Evolutionary conservation across 345 rosid species (phyloP).

Genomic region (Salix brachista): DNA sequence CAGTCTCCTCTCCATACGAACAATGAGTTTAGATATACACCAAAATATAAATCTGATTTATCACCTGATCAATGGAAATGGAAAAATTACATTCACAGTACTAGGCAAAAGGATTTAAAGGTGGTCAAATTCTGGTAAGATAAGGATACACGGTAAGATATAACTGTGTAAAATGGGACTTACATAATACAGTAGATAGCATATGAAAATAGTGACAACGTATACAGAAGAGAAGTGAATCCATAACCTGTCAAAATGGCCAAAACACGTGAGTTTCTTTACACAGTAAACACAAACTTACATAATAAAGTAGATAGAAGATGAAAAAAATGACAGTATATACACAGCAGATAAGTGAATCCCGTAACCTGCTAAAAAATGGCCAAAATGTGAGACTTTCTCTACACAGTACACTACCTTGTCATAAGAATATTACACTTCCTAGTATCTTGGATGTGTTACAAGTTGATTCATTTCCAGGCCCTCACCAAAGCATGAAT

Average conservation of each 20-base stretch:
- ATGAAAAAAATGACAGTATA: conserved; percentile 64
- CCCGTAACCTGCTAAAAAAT: conserved; percentile 74
- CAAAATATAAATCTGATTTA: background rate
- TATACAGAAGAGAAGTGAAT: conserved; percentile 82
- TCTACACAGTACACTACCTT: background rate
- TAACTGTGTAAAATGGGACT: conserved; percentile 24
- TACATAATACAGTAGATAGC: conserved; percentile 74
- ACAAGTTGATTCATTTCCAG: background rate
- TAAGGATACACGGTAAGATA: background rate
- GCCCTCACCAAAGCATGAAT: background rate
- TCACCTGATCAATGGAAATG: background rate
- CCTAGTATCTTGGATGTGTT: background rate
- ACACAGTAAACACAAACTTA: conserved; percentile 31
- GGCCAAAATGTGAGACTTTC: conserved; percentile 23
- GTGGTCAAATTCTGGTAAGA: background rate
- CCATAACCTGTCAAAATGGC: conserved; percentile 72
- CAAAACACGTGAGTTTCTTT: conserved; percentile 22
- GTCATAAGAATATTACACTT: background rate
- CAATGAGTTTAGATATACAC: background rate
- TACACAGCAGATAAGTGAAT: conserved; percentile 76
- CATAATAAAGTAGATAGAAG: conserved; percentile 68
- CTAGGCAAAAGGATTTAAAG: background rate
- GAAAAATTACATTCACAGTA: conserved; percentile 2
- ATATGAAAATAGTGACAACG: conserved; percentile 61
- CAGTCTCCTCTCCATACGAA: background rate